Percentiles rank a stretch among this genome's conserved stretches.
Conservation (phyloP, 202 grass and related monocot species). For the Panicum virgatum region DNA sequence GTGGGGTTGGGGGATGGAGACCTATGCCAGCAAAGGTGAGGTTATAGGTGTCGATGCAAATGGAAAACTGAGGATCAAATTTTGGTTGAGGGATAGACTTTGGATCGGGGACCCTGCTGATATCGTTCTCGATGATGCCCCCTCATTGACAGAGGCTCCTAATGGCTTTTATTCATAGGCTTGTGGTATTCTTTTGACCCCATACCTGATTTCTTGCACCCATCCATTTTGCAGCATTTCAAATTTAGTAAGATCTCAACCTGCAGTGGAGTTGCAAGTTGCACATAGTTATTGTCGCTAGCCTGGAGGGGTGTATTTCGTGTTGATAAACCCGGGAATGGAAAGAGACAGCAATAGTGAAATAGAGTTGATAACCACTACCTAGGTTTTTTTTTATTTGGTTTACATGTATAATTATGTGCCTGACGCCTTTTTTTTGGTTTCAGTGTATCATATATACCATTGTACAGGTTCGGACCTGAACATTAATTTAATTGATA, state of each 20-base stretch:
- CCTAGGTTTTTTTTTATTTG: conserved; percentile 37
- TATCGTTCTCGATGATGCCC: conserved; percentile 79
- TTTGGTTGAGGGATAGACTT: conserved; percentile 88
- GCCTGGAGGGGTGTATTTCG: conserved; percentile 35
- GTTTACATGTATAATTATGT: conserved; percentile 89
- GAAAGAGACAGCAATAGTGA: conserved; percentile 47
- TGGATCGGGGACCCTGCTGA: conserved; percentile 98
- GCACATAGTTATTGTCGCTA: conserved; percentile 53
- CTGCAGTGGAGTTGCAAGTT: conserved; percentile 54
- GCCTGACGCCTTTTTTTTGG: conserved; percentile 57
- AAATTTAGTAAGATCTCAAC: conserved; percentile 45
- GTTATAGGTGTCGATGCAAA: conserved; percentile 92
- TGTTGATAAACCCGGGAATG: conserved; percentile 56
- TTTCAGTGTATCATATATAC: conserved; percentile 70
- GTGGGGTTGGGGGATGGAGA: conserved; percentile 98
- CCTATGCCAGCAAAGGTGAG: conserved; percentile 79
- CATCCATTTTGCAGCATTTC: conserved; percentile 49
- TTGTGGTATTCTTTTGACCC: conserved; percentile 61
- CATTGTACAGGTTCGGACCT: conserved; percentile 83
- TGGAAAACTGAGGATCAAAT: conserved; percentile 93
- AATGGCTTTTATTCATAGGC: conserved; percentile 69
- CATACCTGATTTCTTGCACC: conserved; percentile 64
- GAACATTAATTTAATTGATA: conserved; percentile 80
- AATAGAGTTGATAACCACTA: conserved; percentile 62
- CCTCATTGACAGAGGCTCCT: conserved; percentile 37